Evolutionary conservation across 1,284 basidiomycete genomes (phyloP).

Genomic region (Flammula alnicola): DNA sequence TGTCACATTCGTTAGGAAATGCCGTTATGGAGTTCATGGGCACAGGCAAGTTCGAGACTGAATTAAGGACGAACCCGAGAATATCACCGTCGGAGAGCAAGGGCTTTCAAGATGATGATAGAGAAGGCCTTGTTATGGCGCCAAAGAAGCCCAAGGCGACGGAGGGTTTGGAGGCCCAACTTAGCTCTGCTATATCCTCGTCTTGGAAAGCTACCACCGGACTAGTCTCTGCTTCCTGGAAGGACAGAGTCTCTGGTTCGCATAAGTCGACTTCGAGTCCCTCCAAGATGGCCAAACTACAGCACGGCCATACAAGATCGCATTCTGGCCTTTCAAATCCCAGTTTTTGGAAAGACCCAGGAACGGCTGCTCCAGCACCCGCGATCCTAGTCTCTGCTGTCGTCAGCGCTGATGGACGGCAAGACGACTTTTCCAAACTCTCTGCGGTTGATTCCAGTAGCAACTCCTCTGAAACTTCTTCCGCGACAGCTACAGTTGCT

Average conservation of each 20-base stretch:
- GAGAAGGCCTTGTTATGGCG: slow-evolving; percentile 19
- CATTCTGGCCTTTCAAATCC: slow-evolving; percentile 39
- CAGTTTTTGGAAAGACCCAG: slow-evolving; percentile 53
- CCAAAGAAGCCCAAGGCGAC: slow-evolving; percentile 38
- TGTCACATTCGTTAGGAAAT: slow-evolving; percentile 51
- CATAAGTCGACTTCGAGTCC: slow-evolving; percentile 38
- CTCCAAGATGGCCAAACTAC: slow-evolving; percentile 30
- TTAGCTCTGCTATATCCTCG: slow-evolving; percentile 36
- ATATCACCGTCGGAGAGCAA: slow-evolving; percentile 16
- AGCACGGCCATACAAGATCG: slow-evolving; percentile 40
- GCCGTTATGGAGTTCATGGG: slow-evolving; percentile 45
- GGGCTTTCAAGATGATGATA: slow-evolving; percentile 24
- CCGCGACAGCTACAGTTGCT: slow-evolving; percentile 42
- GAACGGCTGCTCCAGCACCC: slow-evolving; percentile 52
- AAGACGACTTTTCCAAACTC: slow-evolving; percentile 41
- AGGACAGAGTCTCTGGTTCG: slow-evolving; percentile 39
- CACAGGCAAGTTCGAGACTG: slow-evolving; percentile 36
- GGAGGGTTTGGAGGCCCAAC: slow-evolving; percentile 30
- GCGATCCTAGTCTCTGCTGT: slow-evolving; percentile 53
- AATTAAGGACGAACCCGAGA: slow-evolving; percentile 25
- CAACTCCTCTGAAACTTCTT: slow-evolving; percentile 44
- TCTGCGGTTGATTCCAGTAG: slow-evolving; percentile 25
- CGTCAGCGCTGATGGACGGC: slow-evolving; percentile 45
- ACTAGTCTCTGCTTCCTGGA: slow-evolving; percentile 37
- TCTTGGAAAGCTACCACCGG: slow-evolving; percentile 39